phyloP scores from a whole-genome alignment of 2,329 filamentous ascomycete species.

The Calycina herbarum region DNA sequence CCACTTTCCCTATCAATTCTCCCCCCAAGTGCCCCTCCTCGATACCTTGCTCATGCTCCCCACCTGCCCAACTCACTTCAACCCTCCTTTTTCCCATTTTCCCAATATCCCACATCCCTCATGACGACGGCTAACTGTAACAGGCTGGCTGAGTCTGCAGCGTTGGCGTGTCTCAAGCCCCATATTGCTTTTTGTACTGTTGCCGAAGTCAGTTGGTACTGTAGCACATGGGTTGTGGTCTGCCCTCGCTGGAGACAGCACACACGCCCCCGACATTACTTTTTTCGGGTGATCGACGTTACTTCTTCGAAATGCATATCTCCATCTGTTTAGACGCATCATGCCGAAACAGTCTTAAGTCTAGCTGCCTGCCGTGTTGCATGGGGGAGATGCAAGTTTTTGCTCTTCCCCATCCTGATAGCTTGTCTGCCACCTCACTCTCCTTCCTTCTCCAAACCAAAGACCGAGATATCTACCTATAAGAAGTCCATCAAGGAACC shows the following conservation, averaged over 20 bases:
- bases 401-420: constrained; percentile 26
- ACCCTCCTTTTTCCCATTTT: constrained; percentile 20
- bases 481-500: constrained; percentile 34
- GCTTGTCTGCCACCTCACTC: constrained; percentile 37
- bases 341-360: constrained; percentile 38
- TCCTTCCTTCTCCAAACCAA: constrained; percentile 29
- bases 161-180: constrained; percentile 36
- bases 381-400: constrained; percentile 31
- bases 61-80: constrained; percentile 30
- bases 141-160: constrained; percentile 31
- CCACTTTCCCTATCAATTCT: constrained; percentile 18
- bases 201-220: constrained; percentile 29
- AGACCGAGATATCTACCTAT: constrained; percentile 29
- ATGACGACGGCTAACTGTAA: constrained; percentile 33
- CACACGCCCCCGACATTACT: constrained; percentile 32
- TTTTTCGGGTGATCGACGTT: constrained; percentile 37
- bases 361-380: constrained; percentile 38
- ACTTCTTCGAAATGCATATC: constrained; percentile 35
- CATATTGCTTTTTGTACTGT: constrained; percentile 31
- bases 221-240: constrained; percentile 36
- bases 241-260: constrained; percentile 36
- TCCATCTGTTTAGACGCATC: constrained; percentile 36
- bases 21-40: constrained; percentile 27
- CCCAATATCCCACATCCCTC: constrained; percentile 19
- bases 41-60: constrained; percentile 21